Base-by-base conservation (phyloP, 495 filamentous ascomycete species). In the Penicillium paxilli region DNA sequence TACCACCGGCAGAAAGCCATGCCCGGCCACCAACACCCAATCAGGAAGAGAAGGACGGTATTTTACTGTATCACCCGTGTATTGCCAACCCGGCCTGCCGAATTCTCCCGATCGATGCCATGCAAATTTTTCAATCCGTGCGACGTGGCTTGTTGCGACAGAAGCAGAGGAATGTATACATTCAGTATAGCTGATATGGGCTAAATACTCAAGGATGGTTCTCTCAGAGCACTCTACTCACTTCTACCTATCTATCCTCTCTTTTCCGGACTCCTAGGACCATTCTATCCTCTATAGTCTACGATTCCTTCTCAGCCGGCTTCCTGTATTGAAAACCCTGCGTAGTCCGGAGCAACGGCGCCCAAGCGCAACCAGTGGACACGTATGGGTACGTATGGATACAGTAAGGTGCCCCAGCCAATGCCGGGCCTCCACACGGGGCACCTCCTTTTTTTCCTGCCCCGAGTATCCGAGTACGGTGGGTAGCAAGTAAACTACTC, bases 1-100 rank as follows among this genome's bases (percentile, higher is more conserved):
- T 66, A 65, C 69, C 71, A 66, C 68, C 65, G 71, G 66, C 70
- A 68, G 63, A 72, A n/a, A 75, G 69, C 70, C 71, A 69, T 54
- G 57, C 55, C 25, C 57, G 69, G 66, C 60, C 67, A 57, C 68
- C 70, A 69, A 52, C n/a, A 54, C 64, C 66, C 59, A 64, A 66
- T 64, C 65, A 67, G 60, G 63, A 16, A 50, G 47, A 20, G 21
- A 44, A 57, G 42, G 33, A 42, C 49, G 35, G n/a, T 20, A 46
- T 45, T 42, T 52, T 55, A 58, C 55, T 0, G 61, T 56, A 56
- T 50, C 56, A 6, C 35, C 26, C 4, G 14, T 12, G 62, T 62
- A 62, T 59, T 38, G 45, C 17, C 23, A 49, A 32, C 49, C 47
- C 54, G 47, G 51, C 54, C 35, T 64, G 67, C 73, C 73, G 74